Conservation (phyloP, 768 basidiomycete genomes). For the Serendipita sp. region DNA sequence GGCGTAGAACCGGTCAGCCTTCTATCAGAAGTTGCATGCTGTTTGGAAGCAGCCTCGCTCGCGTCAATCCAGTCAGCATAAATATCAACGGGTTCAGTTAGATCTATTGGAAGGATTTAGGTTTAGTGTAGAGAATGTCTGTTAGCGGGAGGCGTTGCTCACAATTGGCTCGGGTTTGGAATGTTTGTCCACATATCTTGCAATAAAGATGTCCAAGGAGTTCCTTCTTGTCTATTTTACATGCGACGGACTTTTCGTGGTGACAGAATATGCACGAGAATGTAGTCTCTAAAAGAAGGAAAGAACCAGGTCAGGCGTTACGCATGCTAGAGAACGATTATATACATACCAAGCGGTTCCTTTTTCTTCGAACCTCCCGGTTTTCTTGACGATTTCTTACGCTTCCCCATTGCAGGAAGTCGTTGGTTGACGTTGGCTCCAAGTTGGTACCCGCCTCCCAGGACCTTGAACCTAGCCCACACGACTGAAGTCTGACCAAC, state of each 20-base stretch:
- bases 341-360: conserved; percentile 50
- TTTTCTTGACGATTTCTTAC: conserved; percentile 78
- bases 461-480: background rate
- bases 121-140: too few species aligned
- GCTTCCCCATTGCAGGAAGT: conserved; percentile 53
- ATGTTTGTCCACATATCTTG: conserved; percentile 73
- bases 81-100: conserved; percentile 77
- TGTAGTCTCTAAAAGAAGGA: conserved; percentile 41
- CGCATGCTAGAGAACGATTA: background rate
- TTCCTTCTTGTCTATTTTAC: conserved; percentile 73
- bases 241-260: conserved; percentile 77
- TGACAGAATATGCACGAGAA: conserved; percentile 84
- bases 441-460: background rate
- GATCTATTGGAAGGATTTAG: conserved; percentile 29
- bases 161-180: conserved; percentile 80
- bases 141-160: conserved; percentile 17
- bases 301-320: background rate
- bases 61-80: conserved; percentile 70
- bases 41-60: conserved; percentile 1
- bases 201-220: conserved; percentile 66
- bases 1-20: background rate
- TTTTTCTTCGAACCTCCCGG: conserved; percentile 50
- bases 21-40: background rate
- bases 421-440: background rate
- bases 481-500: background rate